These are phyloP conservation scores for Pholiota adiposa DNA, from an alignment of 1,284 basidiomycete genomes.

Conservation along the genomic window DNA sequence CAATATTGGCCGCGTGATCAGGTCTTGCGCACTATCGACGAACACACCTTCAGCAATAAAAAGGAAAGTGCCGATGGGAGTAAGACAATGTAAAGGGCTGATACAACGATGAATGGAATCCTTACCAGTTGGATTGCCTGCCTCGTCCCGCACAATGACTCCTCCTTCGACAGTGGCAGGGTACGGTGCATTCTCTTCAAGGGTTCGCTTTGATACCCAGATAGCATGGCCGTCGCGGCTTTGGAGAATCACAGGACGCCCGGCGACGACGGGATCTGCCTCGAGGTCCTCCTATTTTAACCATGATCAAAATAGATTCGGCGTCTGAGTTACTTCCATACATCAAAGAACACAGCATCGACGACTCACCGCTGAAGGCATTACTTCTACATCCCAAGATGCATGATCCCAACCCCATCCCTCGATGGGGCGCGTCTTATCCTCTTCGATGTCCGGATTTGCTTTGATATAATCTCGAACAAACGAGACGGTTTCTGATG, in stretches of 20 bases:
- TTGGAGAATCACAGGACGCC: constrained; percentile 73
- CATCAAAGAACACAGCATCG: neutral
- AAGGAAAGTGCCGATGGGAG: neutral
- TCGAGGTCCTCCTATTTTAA: constrained; percentile 69
- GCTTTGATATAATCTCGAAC: constrained; percentile 68
- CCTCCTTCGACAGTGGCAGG: constrained; percentile 80
- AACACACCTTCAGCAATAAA: constrained; percentile 56
- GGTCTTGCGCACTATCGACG: constrained; percentile 71
- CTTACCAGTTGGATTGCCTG: constrained; percentile 76
- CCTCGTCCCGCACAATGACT: constrained; percentile 69
- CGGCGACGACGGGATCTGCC: constrained; percentile 63
- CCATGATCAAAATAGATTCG: neutral
- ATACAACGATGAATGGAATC: constrained; percentile 16
- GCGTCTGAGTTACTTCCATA: neutral
- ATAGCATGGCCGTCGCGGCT: constrained; percentile 89
- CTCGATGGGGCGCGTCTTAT: constrained; percentile 67
- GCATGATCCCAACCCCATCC: constrained; percentile 96
- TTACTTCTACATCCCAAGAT: constrained; percentile 62
- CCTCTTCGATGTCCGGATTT: constrained; percentile 53
- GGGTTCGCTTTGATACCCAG: constrained; percentile 75
- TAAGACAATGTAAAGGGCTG: neutral
- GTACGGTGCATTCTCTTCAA: constrained; percentile 61
- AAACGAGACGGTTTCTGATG: constrained; percentile 62
- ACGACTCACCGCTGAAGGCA: constrained; percentile 69
- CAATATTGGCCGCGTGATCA: constrained; percentile 62